Evolutionary conservation across 1,139 yeast species (phyloP).

Genomic region (Magnusiomyces fungicola): DNA sequence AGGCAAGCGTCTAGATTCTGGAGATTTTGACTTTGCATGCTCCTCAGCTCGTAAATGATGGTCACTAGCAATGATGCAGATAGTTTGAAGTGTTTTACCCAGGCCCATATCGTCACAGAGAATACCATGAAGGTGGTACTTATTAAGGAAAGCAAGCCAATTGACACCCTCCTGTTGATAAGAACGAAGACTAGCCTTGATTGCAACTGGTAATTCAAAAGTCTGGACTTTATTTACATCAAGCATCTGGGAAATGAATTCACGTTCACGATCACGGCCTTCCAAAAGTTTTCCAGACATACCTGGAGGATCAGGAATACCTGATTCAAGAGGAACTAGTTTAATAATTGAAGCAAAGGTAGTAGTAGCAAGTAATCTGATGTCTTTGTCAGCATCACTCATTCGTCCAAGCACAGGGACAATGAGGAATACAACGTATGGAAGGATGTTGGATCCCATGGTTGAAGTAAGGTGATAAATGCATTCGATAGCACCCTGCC

Average conservation of each 20-base stretch:
- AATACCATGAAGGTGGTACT: slow-evolving; percentile 92
- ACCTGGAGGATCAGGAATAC: slow-evolving; percentile 92
- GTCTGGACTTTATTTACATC: slow-evolving; percentile 90
- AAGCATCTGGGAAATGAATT: slow-evolving; percentile 95
- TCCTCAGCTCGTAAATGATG: slow-evolving; percentile 79
- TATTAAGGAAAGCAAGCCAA: slow-evolving; percentile 94
- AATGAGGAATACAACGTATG: slow-evolving; percentile 89
- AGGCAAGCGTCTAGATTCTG: slow-evolving; percentile 72
- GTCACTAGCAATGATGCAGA: slow-evolving; percentile 94
- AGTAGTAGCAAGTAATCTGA: slow-evolving; percentile 86
- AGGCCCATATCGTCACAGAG: slow-evolving; percentile 99
- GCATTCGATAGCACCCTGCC: slow-evolving; percentile 94
- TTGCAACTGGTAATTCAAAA: slow-evolving; percentile 81
- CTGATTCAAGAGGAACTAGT: slow-evolving; percentile 93
- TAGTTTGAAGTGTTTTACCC: slow-evolving; percentile 94
- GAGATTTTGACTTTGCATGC: slow-evolving; percentile 47
- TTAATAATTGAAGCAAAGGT: slow-evolving; percentile 96
- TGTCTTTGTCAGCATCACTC: slow-evolving; percentile 91
- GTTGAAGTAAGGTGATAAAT: slow-evolving; percentile 75
- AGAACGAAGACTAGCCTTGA: slow-evolving; percentile 86
- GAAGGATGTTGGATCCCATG: slow-evolving; percentile 86
- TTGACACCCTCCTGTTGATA: slow-evolving; percentile 98
- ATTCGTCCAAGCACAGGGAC: slow-evolving; percentile 96
- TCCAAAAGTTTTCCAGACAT: slow-evolving; percentile 77
- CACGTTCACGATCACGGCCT: slow-evolving; percentile 92